Conservation (phyloP, 768 basidiomycete genomes). For the Antrodiella citrinella region DNA sequence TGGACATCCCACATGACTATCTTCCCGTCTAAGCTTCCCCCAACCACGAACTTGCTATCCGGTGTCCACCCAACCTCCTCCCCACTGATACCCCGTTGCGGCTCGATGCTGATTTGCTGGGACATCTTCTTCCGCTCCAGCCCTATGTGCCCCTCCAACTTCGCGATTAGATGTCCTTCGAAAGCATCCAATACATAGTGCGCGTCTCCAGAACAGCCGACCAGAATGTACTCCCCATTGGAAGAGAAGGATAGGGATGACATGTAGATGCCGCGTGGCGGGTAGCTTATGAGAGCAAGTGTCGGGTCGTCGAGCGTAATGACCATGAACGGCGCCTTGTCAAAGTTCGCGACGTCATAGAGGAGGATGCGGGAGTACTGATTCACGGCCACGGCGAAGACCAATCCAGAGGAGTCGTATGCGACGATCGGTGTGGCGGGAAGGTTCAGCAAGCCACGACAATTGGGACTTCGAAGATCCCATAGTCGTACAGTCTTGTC, state of each 20-base stretch:
- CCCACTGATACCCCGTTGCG: slow-evolving; percentile 74
- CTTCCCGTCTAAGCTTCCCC: slow-evolving; percentile 80
- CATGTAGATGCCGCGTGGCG: slow-evolving; percentile 83
- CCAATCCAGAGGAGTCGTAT: slow-evolving; percentile 74
- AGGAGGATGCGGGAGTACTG: slow-evolving; percentile 73
- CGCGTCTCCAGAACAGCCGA: slow-evolving; percentile 86
- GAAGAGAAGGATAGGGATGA: slow-evolving; percentile 88
- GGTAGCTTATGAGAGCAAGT: slow-evolving; percentile 65
- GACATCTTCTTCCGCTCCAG: slow-evolving; percentile 59
- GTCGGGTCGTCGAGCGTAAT: slow-evolving; percentile 80
- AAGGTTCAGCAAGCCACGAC: slow-evolving; percentile 71
- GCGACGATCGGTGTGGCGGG: slow-evolving; percentile 73
- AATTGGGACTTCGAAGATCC: slow-evolving; percentile 79
- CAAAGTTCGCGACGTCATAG: slow-evolving; percentile 81
- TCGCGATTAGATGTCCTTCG: slow-evolving; percentile 73
- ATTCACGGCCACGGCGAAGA: slow-evolving; percentile 85
- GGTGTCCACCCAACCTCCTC: slow-evolving; percentile 95
- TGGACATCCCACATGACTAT: slow-evolving; percentile 85
- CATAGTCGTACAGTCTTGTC: slow-evolving; percentile 95
- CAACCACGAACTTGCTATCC: slow-evolving; percentile 84
- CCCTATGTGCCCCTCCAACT: slow-evolving; percentile 79
- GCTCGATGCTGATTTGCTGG: slow-evolving; percentile 48
- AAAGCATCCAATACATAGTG: slow-evolving; percentile 94
- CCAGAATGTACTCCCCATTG: slow-evolving; percentile 82
- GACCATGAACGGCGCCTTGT: slow-evolving; percentile 86